phyloP scores from a whole-genome alignment of 192 early-diverging fungal genomes.

The Gaertneriomyces semiglobifer region DNA sequence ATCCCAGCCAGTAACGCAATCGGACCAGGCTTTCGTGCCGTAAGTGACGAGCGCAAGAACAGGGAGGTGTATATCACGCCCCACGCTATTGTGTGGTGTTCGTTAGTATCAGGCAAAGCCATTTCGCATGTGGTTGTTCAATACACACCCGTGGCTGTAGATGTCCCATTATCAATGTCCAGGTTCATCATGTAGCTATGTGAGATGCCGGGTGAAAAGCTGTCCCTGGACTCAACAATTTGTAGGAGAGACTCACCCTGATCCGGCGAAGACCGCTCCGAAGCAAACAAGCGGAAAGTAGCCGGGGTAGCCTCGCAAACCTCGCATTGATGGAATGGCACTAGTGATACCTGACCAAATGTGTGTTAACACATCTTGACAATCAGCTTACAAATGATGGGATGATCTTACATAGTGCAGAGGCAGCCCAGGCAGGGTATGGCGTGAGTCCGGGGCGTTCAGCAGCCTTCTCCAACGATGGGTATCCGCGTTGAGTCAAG shows the following conservation, averaged over 20 bases:
- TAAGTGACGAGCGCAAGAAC: slow-evolving; percentile 13
- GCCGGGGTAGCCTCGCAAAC: slow-evolving; percentile 16
- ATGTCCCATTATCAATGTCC: slow-evolving; percentile 20
- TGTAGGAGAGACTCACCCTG: slow-evolving; percentile 8
- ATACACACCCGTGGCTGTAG: slow-evolving; percentile 11
- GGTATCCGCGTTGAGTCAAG: background rate
- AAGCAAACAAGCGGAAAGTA: slow-evolving; percentile 15
- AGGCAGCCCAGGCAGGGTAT: slow-evolving; percentile 8
- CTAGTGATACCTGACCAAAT: slow-evolving; percentile 10
- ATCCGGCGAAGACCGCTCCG: slow-evolving; percentile 12
- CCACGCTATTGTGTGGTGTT: slow-evolving; percentile 8
- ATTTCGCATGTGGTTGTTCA: background rate
- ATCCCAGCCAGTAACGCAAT: slow-evolving; percentile 14
- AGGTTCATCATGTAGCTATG: slow-evolving; percentile 1
- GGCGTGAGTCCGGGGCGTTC: slow-evolving; percentile 15
- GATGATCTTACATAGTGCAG: slow-evolving; percentile 6
- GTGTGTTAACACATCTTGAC: background rate
- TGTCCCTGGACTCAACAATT: background rate
- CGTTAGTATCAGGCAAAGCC: background rate
- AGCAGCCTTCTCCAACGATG: background rate
- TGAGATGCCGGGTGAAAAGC: background rate
- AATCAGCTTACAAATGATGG: background rate
- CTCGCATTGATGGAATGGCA: slow-evolving; percentile 14
- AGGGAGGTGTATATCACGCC: slow-evolving; percentile 16
- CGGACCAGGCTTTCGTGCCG: slow-evolving; percentile 4